Conservation (phyloP, 2,329 filamentous ascomycete species). For the Neodidymelliopsis sp. region DNA sequence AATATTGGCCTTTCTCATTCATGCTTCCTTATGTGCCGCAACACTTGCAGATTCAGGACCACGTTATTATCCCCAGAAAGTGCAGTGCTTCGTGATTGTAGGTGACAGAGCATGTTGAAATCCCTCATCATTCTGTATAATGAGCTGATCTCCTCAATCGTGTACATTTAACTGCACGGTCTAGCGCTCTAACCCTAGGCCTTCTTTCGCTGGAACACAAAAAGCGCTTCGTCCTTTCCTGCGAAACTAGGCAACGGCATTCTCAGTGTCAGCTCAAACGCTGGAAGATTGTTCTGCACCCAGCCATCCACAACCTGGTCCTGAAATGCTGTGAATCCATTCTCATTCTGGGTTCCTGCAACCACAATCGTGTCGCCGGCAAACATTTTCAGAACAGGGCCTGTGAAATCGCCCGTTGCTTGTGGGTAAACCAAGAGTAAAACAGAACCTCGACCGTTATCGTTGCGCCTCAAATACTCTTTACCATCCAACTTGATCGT, state of each 20-base stretch:
- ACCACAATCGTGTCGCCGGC: constrained; percentile 71
- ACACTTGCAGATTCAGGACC: too few relatives aligned
- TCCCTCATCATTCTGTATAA: too few relatives aligned
- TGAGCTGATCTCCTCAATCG: too few relatives aligned
- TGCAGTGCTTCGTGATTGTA: too few relatives aligned
- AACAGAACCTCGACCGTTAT: constrained; percentile 62
- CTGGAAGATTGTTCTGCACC: constrained; percentile 64
- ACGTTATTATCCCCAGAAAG: too few relatives aligned
- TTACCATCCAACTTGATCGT: constrained; percentile 69
- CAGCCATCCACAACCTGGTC: constrained; percentile 71
- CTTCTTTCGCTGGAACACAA: constrained; percentile 62
- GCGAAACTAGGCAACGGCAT: constrained; percentile 76
- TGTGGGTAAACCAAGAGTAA: constrained; percentile 77
- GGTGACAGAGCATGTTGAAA: too few relatives aligned
- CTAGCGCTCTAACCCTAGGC: not conserved
- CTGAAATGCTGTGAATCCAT: constrained; percentile 76
- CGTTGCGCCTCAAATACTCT: constrained; percentile 59
- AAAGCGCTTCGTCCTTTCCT: constrained; percentile 78
- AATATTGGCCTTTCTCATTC: too few relatives aligned
- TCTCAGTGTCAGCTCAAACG: constrained; percentile 68
- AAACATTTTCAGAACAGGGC: constrained; percentile 67
- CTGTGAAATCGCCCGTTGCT: constrained; percentile 72
- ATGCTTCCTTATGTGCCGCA: too few relatives aligned
- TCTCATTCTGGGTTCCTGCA: constrained; percentile 76
- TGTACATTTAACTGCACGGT: too few relatives aligned